These are phyloP conservation scores for Phytophthora macrochlamydospora DNA, from an alignment of 352 stramenopile genomes.

Conservation along the genomic window DNA sequence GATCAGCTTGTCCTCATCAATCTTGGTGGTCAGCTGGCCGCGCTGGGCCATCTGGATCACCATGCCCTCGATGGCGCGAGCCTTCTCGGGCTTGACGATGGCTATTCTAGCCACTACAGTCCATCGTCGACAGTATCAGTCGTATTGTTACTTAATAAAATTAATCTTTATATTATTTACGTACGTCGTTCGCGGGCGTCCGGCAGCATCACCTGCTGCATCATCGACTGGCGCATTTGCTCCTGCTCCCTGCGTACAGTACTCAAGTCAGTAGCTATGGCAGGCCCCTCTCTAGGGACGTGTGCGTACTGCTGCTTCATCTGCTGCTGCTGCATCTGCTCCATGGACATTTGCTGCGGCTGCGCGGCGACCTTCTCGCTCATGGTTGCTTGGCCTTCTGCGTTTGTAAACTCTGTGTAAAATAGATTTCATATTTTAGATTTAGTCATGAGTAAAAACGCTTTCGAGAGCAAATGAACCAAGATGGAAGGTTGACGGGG, in stretches of 20 bases:
- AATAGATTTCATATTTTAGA: no score
- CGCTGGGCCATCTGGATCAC: constrained; percentile 88
- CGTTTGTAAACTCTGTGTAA: no score
- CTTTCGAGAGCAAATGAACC: no score
- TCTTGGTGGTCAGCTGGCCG: constrained; percentile 79
- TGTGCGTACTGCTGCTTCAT: constrained; percentile 77
- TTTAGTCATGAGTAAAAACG: no score
- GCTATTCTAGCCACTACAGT: constrained; percentile 82
- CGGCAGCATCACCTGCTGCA: constrained; percentile 81
- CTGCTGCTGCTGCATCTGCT: constrained; percentile 87
- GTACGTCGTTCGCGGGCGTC: constrained; percentile 81
- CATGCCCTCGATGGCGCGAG: constrained; percentile 84
- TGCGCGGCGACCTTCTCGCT: neutral
- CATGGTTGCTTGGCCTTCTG: neutral
- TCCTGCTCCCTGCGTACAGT: constrained; percentile 61
- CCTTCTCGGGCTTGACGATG: constrained; percentile 90
- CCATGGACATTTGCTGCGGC: constrained; percentile 64
- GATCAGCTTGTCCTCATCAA: constrained; percentile 87
- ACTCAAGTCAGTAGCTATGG: neutral
- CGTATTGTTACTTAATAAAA: neutral
- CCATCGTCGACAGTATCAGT: neutral
- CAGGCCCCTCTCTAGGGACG: no score
- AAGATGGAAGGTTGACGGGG: neutral
- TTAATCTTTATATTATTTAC: constrained; percentile 21
- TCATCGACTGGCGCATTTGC: constrained; percentile 78